phyloP scores from a whole-genome alignment of 2,329 filamentous ascomycete species.

The Aspergillus bombycis region DNA sequence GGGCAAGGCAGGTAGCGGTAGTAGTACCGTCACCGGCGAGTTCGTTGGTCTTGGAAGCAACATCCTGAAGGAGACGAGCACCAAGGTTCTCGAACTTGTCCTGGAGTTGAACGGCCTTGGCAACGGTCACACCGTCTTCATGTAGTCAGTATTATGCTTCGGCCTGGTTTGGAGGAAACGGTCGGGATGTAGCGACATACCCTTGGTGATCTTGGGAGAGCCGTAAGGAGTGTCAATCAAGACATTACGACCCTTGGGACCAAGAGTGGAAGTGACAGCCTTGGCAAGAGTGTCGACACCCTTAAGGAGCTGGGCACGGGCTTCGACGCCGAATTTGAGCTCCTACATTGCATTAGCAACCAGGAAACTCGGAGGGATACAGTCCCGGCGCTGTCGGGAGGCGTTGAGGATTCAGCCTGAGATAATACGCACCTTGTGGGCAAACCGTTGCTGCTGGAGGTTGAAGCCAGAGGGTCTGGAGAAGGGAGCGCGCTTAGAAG shows the following conservation, averaged over 20 bases:
- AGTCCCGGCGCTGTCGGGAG: neutral
- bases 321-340: constrained; percentile 97
- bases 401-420: neutral
- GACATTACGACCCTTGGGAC: constrained; percentile 97
- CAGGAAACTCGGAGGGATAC: constrained; percentile 19
- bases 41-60: constrained; percentile 99
- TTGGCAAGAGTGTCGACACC: constrained; percentile 97
- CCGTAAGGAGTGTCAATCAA: constrained; percentile 98
- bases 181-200: constrained; percentile 57
- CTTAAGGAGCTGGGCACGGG: constrained; percentile 80
- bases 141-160: constrained; percentile 24
- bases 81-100: constrained; percentile 99
- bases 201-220: constrained; percentile 99
- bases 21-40: constrained; percentile 98
- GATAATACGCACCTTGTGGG: constrained; percentile 78
- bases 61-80: constrained; percentile 93
- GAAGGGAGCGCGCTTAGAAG: constrained; percentile 59
- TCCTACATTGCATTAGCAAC: constrained; percentile 61
- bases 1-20: constrained; percentile 93
- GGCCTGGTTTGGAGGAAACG: neutral
- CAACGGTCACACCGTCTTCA: constrained; percentile 83
- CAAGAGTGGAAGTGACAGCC: constrained; percentile 93
- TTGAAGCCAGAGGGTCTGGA: constrained; percentile 66
- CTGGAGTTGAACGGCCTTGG: constrained; percentile 86
- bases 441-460: constrained; percentile 90